Conservation (phyloP, 1,139 yeast genomes). For the Pichia sp. region DNA sequence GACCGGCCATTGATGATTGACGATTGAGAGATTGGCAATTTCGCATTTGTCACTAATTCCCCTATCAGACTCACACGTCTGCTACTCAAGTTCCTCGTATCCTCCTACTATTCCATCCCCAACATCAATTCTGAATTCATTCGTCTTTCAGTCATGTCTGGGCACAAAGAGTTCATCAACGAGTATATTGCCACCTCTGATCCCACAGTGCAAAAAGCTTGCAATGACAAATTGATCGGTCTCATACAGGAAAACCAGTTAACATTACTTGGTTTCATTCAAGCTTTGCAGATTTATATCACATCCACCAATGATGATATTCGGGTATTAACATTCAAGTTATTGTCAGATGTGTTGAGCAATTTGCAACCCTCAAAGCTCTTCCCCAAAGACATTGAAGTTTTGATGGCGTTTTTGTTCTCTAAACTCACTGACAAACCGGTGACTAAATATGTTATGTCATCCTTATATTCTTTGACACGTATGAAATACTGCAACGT, state of each 20-base stretch:
- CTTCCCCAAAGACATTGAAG: conserved; percentile 57
- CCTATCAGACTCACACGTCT: too few species aligned
- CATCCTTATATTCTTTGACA: conserved; percentile 49
- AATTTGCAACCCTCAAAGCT: conserved; percentile 34
- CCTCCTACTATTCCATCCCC: background rate
- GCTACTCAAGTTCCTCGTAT: background rate
- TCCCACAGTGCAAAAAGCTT: conserved; percentile 1
- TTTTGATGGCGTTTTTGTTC: conserved; percentile 55
- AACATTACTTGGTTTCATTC: conserved; percentile 11
- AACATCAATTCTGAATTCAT: background rate
- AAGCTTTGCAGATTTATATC: conserved; percentile 31
- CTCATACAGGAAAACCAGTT: conserved; percentile 8
- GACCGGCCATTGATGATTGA: too few species aligned
- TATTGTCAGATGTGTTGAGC: conserved; percentile 48
- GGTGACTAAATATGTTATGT: conserved; percentile 45
- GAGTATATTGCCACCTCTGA: conserved; percentile 10
- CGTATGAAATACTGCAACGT: conserved; percentile 39
- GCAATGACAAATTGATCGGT: conserved; percentile 3
- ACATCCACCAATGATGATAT: conserved; percentile 59
- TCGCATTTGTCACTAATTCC: too few species aligned
- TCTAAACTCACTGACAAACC: conserved; percentile 62
- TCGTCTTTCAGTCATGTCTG: conserved; percentile 8
- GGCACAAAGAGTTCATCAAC: conserved; percentile 9
- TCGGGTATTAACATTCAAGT: conserved; percentile 48
- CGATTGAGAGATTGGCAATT: too few species aligned